phyloP scores from a whole-genome alignment of 768 basidiomycete genomes.

The Russula ochroleuca region DNA sequence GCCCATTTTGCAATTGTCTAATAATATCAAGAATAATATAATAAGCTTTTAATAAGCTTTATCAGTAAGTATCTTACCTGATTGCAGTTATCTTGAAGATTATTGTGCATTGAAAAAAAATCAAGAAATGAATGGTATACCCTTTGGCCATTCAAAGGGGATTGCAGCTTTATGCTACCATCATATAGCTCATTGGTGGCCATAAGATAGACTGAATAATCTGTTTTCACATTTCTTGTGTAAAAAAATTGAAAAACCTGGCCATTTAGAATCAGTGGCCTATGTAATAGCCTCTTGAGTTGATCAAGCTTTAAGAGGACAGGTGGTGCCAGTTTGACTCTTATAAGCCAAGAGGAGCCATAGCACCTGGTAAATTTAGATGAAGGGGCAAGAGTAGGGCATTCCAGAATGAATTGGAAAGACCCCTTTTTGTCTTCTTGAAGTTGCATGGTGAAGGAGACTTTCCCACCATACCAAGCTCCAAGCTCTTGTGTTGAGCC shows the following conservation, averaged over 20 bases:
- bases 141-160: constrained; percentile 11
- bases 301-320: constrained; percentile 33
- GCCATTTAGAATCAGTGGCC: constrained; percentile 51
- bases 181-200: constrained; percentile 47
- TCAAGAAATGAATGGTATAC: constrained; percentile 38
- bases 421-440: constrained; percentile 17
- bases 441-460: constrained; percentile 48
- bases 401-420: constrained; percentile 45
- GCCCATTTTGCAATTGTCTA: constrained; percentile 63
- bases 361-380: constrained; percentile 55
- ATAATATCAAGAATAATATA: neutral
- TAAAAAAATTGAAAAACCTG: constrained; percentile 57
- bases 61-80: constrained; percentile 41
- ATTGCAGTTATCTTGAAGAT: constrained; percentile 40
- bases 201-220: constrained; percentile 46
- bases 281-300: constrained; percentile 42
- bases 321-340: constrained; percentile 42
- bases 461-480: constrained; percentile 59
- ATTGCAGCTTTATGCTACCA: neutral
- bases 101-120: constrained; percentile 56
- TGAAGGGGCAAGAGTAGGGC: constrained; percentile 50
- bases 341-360: constrained; percentile 57
- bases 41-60: neutral
- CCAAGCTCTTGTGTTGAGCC: constrained; percentile 36
- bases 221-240: constrained; percentile 45